These are phyloP conservation scores for Coemansia sp. DNA, from an alignment of 192 early-diverging fungal species.

Conservation along the genomic window DNA sequence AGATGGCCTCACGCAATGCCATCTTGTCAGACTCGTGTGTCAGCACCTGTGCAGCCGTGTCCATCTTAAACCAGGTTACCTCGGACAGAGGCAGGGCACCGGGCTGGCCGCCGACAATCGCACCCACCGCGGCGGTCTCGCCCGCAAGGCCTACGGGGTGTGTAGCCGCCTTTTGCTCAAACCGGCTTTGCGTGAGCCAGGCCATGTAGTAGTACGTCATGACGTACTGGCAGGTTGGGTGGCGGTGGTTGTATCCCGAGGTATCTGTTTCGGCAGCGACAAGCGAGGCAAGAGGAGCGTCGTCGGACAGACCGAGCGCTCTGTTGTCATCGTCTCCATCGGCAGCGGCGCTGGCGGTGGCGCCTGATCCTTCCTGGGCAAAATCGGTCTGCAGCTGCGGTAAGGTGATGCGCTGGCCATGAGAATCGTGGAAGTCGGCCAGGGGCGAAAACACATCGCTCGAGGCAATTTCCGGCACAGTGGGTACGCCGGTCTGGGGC, in stretches of 20 bases:
- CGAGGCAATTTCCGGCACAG: not conserved
- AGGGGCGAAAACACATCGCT: slow-evolving; percentile 5
- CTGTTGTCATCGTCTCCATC: not conserved
- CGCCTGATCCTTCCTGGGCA: not conserved
- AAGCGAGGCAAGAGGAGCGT: not conserved
- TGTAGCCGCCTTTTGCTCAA: slow-evolving; percentile 26
- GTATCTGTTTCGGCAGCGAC: not conserved
- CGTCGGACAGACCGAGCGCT: slow-evolving; percentile 5
- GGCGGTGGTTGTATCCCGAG: slow-evolving; percentile 1
- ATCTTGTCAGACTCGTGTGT: slow-evolving; percentile 41
- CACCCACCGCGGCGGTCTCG: not conserved
- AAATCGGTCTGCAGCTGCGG: not conserved
- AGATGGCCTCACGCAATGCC: slow-evolving; percentile 39
- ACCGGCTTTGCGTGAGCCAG: slow-evolving; percentile 40
- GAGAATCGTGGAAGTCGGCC: not conserved
- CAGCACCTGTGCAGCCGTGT: slow-evolving; percentile 45
- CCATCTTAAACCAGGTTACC: slow-evolving; percentile 51
- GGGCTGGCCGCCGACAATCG: not conserved
- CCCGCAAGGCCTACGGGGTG: slow-evolving; percentile 24
- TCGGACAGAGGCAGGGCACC: slow-evolving; percentile 24
- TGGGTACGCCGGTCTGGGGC: not conserved
- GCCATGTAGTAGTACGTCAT: slow-evolving; percentile 48
- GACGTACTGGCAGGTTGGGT: slow-evolving; percentile 16
- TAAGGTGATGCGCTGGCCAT: slow-evolving; percentile 5
- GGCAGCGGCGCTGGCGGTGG: not conserved